Percentiles rank a stretch among this genome's conserved stretches.
These are phyloP conservation scores for Phytophthora foliorum DNA, from an alignment of 352 stramenopile genomes.

Conservation along the genomic window DNA sequence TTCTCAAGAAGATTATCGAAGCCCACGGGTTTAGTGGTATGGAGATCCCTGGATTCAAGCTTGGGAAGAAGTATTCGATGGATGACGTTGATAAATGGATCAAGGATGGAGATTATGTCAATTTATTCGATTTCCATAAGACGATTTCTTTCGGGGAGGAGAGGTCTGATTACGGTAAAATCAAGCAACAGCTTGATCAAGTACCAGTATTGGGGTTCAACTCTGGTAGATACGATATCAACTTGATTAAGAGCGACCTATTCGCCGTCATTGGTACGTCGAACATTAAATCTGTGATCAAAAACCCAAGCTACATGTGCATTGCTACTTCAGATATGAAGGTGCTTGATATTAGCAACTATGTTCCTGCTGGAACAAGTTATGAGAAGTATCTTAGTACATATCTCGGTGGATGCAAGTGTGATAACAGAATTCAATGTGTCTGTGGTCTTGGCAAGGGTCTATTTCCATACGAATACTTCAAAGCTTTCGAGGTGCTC, in stretches of 20 bases:
- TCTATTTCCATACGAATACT: slow-evolving; percentile 40
- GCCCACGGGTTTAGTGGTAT: slow-evolving; percentile 2
- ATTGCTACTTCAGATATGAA: slow-evolving; percentile 36
- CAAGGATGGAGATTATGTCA: not conserved
- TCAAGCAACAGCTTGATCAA: slow-evolving; percentile 3
- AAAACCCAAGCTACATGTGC: slow-evolving; percentile 47
- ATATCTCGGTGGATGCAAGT: slow-evolving; percentile 42
- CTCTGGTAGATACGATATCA: slow-evolving; percentile 41
- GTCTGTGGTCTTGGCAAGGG: slow-evolving; percentile 17
- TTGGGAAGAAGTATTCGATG: slow-evolving; percentile 3
- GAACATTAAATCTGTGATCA: slow-evolving; percentile 34
- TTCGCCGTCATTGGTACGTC: slow-evolving; percentile 21
- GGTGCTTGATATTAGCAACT: slow-evolving; percentile 47
- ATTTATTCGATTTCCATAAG: slow-evolving; percentile 10
- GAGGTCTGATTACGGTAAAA: slow-evolving; percentile 2
- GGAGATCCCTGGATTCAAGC: not conserved
- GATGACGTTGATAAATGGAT: slow-evolving; percentile 3
- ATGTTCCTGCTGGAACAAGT: slow-evolving; percentile 38
- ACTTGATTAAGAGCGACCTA: slow-evolving; percentile 43
- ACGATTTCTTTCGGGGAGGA: not conserved
- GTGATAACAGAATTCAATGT: slow-evolving; percentile 42
- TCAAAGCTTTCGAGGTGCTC: slow-evolving; percentile 35
- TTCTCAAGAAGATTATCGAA: slow-evolving; percentile 6
- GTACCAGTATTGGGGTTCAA: slow-evolving; percentile 35
- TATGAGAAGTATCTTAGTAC: slow-evolving; percentile 39